Base-by-base conservation (phyloP, 2,329 filamentous ascomycete species). In the Pseudogymnoascus sp. region DNA sequence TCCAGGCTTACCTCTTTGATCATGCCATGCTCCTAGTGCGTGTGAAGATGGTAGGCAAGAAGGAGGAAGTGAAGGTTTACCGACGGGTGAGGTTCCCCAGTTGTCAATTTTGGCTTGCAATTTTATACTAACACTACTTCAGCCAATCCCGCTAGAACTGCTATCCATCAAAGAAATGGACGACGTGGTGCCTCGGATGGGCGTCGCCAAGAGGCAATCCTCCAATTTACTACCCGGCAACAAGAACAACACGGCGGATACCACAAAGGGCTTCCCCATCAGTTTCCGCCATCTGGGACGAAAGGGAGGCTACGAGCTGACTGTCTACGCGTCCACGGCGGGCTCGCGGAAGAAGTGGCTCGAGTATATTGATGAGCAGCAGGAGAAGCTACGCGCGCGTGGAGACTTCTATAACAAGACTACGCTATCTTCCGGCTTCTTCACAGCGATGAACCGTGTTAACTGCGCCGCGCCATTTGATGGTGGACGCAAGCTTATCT, bases 91-190 rank as follows among this genome's bases (percentile, higher is more conserved):
- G 77, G n/a, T 72, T 34, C 59, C 6, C 11, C 16, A 0, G 22
- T 54, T 37, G 16, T 39, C 50, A n/a, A 30, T 57, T 4, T 25
- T 14, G 32, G 8, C 16, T 38, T 57, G 5, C 25, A 30, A 16
- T 32, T 39, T 34, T 20, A 28, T 2, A 57, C 62, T 66, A 60
- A 66, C 62, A 16, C 38, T 8, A 39, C 12, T 58, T 20, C 62
- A 92, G 77, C 94, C 94, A 0, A 99, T 99, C 66, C 94, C 94
- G 12, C 78, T 99, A 32, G 94, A 99, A 72, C 80, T 99, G 6
- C 81, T 99, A 14, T 87, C 94, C 22, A 97, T 99, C 67, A 87
- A 89, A 60, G 93, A 97, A 72, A 97, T 99, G 93, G 93, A 97
- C 60, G 91, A 97, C 72, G 87, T 97, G 30, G 90, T 96, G 41